A percentile compares a stretch with the other conserved stretches of the same genome.
Conservation (phyloP, 805 yeast species). For the Nakazawaea populi region DNA sequence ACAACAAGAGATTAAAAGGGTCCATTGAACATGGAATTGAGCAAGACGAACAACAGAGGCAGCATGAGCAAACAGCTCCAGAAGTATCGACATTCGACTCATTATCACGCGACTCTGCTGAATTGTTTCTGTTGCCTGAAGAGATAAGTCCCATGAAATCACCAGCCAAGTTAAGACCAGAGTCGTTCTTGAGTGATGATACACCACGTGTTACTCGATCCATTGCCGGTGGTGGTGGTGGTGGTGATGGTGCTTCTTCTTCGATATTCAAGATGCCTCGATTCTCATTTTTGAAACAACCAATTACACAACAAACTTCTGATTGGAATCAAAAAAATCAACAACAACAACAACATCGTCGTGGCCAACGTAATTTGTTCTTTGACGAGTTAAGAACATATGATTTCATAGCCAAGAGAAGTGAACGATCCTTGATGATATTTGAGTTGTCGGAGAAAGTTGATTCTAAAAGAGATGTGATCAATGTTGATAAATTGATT, state of each 20-base stretch:
- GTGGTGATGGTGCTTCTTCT: no score
- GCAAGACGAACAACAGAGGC: background rate
- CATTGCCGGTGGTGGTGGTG: no score
- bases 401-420: conserved; percentile 9
- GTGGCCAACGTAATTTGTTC: background rate
- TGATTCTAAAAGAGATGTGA: conserved; percentile 1
- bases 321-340: background rate
- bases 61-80: background rate
- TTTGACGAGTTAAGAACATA: conserved; percentile 9
- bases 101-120: background rate
- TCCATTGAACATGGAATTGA: no score
- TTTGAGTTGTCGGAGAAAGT: conserved; percentile 8
- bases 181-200: no score
- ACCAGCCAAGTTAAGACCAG: background rate
- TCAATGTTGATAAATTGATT: conserved; percentile 9
- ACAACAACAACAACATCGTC: background rate
- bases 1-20: no score
- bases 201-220: no score
- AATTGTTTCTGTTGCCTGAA: background rate
- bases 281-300: background rate
- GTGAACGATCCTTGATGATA: conserved; percentile 7
- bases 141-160: conserved; percentile 3
- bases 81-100: no score
- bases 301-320: background rate
- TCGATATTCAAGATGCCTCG: background rate